Evolutionary conservation across 352 stramenopile species (phyloP).

Genomic region (Phytophthora pseudosyringae): DNA sequence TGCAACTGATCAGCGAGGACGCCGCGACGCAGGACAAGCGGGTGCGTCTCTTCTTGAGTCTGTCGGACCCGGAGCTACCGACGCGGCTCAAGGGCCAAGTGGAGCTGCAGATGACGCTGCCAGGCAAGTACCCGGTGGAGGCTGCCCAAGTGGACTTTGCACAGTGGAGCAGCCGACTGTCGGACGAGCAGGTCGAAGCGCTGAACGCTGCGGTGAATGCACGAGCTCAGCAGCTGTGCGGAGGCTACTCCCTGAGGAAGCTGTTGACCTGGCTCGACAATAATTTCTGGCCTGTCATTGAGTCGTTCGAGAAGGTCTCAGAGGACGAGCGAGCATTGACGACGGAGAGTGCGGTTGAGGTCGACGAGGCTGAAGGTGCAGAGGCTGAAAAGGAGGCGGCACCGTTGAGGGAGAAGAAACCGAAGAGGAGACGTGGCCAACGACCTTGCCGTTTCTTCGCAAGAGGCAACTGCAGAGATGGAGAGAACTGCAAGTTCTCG

Average conservation of each 20-base stretch:
- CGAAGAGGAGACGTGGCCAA: conserved; percentile 27
- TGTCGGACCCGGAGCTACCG: conserved; percentile 71
- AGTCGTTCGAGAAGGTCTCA: conserved; percentile 19
- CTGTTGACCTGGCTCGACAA: conserved; percentile 89
- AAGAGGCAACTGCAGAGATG: conserved; percentile 62
- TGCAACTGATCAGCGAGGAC: conserved; percentile 35
- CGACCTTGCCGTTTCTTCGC: conserved; percentile 58
- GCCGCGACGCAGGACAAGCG: conserved; percentile 17
- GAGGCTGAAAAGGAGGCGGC: too few species aligned
- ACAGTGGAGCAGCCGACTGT: conserved; percentile 59
- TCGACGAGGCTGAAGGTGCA: conserved; percentile 1
- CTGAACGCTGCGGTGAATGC: conserved; percentile 46
- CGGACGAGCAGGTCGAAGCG: conserved; percentile 35
- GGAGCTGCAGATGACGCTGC: conserved; percentile 60
- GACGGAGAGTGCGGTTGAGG: not conserved
- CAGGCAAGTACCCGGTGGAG: conserved; percentile 55
- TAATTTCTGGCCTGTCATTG: conserved; percentile 61
- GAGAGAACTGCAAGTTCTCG: conserved; percentile 56
- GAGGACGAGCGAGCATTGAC: conserved; percentile 4
- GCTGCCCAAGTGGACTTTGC: conserved; percentile 56
- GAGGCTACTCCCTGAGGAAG: conserved; percentile 64
- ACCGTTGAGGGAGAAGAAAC: conserved; percentile 21
- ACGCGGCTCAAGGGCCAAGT: conserved; percentile 60
- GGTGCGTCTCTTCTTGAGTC: conserved; percentile 56
- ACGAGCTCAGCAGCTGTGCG: conserved; percentile 48